Evolutionary conservation across 345 rosid species (phyloP).

Genomic region (Carallia brachiata): DNA sequence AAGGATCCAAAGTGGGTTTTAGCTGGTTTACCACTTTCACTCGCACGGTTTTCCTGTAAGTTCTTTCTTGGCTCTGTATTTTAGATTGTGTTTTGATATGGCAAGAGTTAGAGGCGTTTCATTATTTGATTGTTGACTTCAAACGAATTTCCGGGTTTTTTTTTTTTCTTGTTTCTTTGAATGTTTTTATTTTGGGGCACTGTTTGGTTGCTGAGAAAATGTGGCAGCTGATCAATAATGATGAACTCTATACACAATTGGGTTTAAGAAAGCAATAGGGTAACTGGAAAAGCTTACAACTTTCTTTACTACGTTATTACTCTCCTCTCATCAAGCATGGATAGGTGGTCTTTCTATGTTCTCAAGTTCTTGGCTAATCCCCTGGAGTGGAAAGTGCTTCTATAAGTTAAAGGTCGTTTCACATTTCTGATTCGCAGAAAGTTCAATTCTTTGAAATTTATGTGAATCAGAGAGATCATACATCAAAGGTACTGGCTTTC

Average conservation of each 20-base stretch:
- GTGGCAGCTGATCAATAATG: not conserved
- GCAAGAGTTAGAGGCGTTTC: not conserved
- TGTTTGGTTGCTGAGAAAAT: slow-evolving; percentile 5
- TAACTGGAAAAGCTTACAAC: too few relatives aligned
- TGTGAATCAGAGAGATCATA: not conserved
- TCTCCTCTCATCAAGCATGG: too few relatives aligned
- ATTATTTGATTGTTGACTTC: not conserved
- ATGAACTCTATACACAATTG: not conserved
- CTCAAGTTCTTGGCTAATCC: not conserved
- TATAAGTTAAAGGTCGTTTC: too few relatives aligned
- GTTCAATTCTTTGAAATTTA: not conserved
- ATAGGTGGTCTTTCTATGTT: not conserved
- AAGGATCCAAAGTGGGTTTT: slow-evolving; percentile 4
- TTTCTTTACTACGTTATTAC: too few relatives aligned
- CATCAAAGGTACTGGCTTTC: not conserved
- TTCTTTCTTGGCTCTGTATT: slow-evolving; percentile 1
- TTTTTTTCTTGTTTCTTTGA: not conserved
- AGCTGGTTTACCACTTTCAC: slow-evolving; percentile 1
- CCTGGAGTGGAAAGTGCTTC: too few relatives aligned
- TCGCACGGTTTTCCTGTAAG: slow-evolving; percentile 26
- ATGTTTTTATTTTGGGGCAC: not conserved
- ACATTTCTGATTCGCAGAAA: not conserved
- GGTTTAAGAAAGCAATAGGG: too few relatives aligned
- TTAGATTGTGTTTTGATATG: too few relatives aligned
- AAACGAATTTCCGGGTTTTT: not conserved